These are phyloP conservation scores for Lachnum nothofagi DNA, from an alignment of 2,329 filamentous ascomycete genomes.

Conservation along the genomic window DNA sequence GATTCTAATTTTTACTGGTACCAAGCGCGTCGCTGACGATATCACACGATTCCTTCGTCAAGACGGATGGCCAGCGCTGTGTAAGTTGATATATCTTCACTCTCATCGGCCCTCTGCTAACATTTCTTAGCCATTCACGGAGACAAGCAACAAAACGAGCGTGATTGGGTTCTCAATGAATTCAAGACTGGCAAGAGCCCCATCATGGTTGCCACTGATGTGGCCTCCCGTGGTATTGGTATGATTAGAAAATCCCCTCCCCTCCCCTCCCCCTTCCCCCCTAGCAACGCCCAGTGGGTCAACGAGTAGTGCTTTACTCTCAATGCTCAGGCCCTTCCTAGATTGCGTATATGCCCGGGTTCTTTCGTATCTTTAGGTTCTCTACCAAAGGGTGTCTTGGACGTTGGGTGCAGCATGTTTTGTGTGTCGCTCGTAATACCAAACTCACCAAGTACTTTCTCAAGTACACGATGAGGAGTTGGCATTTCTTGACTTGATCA, in stretches of 20 bases:
- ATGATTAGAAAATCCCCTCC: slow-evolving; percentile 66
- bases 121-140: slow-evolving; percentile 76
- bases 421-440: slow-evolving; percentile 70
- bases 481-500: slow-evolving; percentile 75
- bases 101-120: slow-evolving; percentile 44
- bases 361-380: slow-evolving; percentile 79
- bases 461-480: slow-evolving; percentile 71
- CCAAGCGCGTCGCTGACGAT: slow-evolving; percentile 93
- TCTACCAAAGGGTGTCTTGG: slow-evolving; percentile 80
- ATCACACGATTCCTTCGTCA: slow-evolving; percentile 96
- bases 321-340: slow-evolving; percentile 80
- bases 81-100: slow-evolving; percentile 57
- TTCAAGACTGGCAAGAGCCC: slow-evolving; percentile 99
- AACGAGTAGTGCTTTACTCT: slow-evolving; percentile 78
- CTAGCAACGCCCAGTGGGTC: slow-evolving; percentile 55
- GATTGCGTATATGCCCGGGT: slow-evolving; percentile 88
- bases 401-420: slow-evolving; percentile 64
- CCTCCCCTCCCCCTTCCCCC: slow-evolving; percentile 41
- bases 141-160: slow-evolving; percentile 98
- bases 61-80: slow-evolving; percentile 95
- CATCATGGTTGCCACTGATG: slow-evolving; percentile 99
- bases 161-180: slow-evolving; percentile 98
- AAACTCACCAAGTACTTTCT: slow-evolving; percentile 58
- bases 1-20: slow-evolving; percentile 87
- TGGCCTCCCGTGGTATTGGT: slow-evolving; percentile 99